Evolutionary conservation across 306 rosid genomes (phyloP).

Genomic region (Ochetophila trinervis): DNA sequence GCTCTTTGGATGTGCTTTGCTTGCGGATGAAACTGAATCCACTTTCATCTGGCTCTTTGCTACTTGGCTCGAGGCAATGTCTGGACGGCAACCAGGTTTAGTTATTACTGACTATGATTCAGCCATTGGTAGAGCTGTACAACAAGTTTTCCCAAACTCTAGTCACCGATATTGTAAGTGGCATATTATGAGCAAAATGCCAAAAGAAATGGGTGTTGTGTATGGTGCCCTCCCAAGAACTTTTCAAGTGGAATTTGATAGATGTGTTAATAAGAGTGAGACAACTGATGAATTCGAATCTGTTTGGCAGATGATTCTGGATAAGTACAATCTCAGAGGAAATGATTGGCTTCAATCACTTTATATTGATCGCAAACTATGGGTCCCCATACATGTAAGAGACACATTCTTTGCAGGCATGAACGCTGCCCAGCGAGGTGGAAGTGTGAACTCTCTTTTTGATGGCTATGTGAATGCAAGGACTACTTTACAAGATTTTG

Average conservation of each 20-base stretch:
- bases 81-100: slow-evolving; percentile 18
- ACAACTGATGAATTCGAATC: slow-evolving; percentile 25
- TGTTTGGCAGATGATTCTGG: slow-evolving; percentile 21
- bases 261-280: slow-evolving; percentile 17
- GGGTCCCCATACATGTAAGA: slow-evolving; percentile 15
- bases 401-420: slow-evolving; percentile 17
- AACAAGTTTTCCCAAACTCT: slow-evolving; percentile 17
- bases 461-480: slow-evolving; percentile 25
- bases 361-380: slow-evolving; percentile 14
- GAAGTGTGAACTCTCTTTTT: slow-evolving; percentile 14
- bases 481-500: slow-evolving; percentile 21
- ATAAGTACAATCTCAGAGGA: slow-evolving; percentile 26
- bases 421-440: slow-evolving; percentile 16
- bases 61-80: slow-evolving; percentile 25
- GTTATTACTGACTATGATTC: slow-evolving; percentile 20
- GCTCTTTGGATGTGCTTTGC: slow-evolving; percentile 25
- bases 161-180: slow-evolving; percentile 20
- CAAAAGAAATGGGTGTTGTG: slow-evolving; percentile 14
- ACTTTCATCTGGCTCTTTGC: slow-evolving; percentile 25
- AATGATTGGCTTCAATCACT: slow-evolving; percentile 30
- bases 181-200: slow-evolving; percentile 26
- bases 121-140: slow-evolving; percentile 4
- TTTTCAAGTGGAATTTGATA: slow-evolving; percentile 22
- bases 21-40: slow-evolving; percentile 23
- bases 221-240: slow-evolving; percentile 18